phyloP scores from a whole-genome alignment of 179 eudicot genomes.

The Camellia oleifera region DNA sequence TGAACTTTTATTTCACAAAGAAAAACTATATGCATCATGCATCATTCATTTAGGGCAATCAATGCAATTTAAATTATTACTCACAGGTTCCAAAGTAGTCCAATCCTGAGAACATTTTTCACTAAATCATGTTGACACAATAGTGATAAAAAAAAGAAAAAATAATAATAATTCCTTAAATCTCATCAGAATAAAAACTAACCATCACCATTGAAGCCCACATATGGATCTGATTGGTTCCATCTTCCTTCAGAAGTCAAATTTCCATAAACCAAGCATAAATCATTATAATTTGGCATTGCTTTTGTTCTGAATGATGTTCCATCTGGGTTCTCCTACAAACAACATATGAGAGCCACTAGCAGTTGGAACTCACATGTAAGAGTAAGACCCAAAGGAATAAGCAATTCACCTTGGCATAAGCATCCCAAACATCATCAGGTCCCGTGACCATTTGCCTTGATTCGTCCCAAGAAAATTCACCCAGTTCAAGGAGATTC shows the following conservation, averaged over 20 bases:
- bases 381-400: not conserved
- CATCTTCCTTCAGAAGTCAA: not conserved
- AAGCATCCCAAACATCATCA: slow-evolving; percentile 7
- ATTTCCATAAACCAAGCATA: not conserved
- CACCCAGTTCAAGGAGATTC: slow-evolving; percentile 7
- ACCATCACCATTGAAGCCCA: slow-evolving; percentile 1
- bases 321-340: slow-evolving; percentile 8
- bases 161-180: not conserved
- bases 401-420: not conserved
- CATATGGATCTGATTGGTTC: not conserved
- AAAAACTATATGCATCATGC: not conserved
- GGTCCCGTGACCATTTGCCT: slow-evolving; percentile 8
- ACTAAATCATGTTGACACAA: not conserved
- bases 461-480: slow-evolving; percentile 14
- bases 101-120: no score
- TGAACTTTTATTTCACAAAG: not conserved
- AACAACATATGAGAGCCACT: not conserved
- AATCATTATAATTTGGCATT: slow-evolving; percentile 14
- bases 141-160: not conserved
- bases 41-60: not conserved
- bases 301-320: not conserved
- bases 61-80: not conserved
- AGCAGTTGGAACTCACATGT: not conserved
- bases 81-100: not conserved
- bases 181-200: not conserved